Conservation (phyloP, 306 rosid species). For the Prunus dulcis region DNA sequence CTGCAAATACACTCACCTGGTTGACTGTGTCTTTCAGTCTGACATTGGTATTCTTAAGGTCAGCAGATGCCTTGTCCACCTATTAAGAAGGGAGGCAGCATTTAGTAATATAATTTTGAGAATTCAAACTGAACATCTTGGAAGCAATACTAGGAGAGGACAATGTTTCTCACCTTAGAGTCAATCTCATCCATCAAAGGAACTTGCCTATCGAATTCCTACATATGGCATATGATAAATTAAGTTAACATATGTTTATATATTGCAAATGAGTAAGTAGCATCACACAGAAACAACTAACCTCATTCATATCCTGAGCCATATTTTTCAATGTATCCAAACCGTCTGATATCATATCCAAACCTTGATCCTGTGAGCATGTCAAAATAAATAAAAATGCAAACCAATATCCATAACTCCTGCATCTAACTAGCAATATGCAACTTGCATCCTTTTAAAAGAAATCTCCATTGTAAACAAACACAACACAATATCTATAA, state of each 20-base stretch:
- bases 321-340: slow-evolving; percentile 88
- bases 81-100: slow-evolving; percentile 29
- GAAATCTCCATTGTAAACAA: slow-evolving; percentile 1
- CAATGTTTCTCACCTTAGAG: slow-evolving; percentile 59
- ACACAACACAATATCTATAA: slow-evolving; percentile 23
- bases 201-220: slow-evolving; percentile 97
- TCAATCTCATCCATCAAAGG: slow-evolving; percentile 99
- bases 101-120: neutral
- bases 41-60: slow-evolving; percentile 94
- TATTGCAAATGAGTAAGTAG: slow-evolving; percentile 5
- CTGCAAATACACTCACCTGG: slow-evolving; percentile 54
- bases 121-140: neutral
- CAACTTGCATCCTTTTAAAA: neutral
- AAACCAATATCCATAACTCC: neutral
- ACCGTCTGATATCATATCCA: slow-evolving; percentile 92
- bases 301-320: slow-evolving; percentile 99
- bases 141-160: slow-evolving; percentile 3
- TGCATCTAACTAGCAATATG: neutral
- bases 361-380: slow-evolving; percentile 83
- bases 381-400: slow-evolving; percentile 16
- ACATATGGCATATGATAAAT: slow-evolving; percentile 26
- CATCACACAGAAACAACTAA: slow-evolving; percentile 28
- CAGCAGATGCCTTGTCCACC: slow-evolving; percentile 91
- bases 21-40: slow-evolving; percentile 91
- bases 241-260: neutral